These are phyloP conservation scores for Cercospora sp. DNA, from an alignment of 2,329 filamentous ascomycete species.

Conservation along the genomic window DNA sequence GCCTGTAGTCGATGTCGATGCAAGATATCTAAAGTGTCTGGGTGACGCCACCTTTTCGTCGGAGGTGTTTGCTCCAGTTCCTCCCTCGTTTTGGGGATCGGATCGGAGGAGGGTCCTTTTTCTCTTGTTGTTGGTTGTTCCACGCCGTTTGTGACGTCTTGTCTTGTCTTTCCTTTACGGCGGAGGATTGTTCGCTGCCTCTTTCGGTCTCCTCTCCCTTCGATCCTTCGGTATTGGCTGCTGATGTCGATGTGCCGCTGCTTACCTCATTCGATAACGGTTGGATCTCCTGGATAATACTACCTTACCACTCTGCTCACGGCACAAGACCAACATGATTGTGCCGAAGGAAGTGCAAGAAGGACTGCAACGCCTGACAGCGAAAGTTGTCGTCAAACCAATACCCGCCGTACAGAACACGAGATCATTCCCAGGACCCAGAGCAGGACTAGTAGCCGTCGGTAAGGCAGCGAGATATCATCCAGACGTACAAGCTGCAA, in stretches of 20 bases:
- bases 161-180: background rate
- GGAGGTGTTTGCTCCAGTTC: background rate
- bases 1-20: background rate
- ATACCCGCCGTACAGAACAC: constrained; percentile 14
- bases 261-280: background rate
- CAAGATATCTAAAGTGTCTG: background rate
- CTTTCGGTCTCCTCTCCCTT: background rate
- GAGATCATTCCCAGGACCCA: constrained; percentile 8
- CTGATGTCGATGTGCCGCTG: background rate
- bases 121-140: background rate
- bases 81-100: background rate
- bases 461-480: constrained; percentile 4
- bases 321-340: background rate
- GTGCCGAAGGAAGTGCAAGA: background rate
- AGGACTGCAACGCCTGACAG: background rate
- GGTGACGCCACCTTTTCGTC: background rate
- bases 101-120: background rate
- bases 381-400: constrained; percentile 13
- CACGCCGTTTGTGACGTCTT: background rate
- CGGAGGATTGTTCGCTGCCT: background rate
- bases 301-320: background rate
- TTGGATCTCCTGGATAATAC: background rate
- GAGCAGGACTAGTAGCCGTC: constrained; percentile 15
- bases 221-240: background rate
- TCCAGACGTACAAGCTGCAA: background rate